phyloP scores from a whole-genome alignment of 345 rosid species.

The Lepidium sativum region DNA sequence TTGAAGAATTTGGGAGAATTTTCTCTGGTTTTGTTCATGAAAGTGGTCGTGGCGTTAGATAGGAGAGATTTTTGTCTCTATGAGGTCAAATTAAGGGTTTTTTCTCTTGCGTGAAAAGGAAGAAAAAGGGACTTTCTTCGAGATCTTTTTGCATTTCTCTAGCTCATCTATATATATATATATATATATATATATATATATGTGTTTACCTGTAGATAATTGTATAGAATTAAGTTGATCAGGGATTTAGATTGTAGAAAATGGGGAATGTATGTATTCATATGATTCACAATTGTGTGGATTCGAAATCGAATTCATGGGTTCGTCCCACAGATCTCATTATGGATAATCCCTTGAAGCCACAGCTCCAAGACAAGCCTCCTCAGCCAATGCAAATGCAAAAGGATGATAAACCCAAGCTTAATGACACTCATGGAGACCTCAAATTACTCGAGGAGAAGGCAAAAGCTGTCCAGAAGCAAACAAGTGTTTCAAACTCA shows the following conservation, averaged over 20 bases:
- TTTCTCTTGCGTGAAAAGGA: constrained; percentile 25
- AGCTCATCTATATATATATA: too few relatives aligned
- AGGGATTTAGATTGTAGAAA: not conserved
- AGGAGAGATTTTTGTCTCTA: constrained; percentile 13
- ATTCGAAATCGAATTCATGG: constrained; percentile 28
- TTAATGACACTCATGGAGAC: constrained; percentile 12
- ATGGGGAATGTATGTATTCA: constrained; percentile 66
- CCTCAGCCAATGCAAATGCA: constrained; percentile 32
- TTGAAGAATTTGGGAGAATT: constrained; percentile 1
- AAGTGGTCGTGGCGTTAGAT: constrained; percentile 15
- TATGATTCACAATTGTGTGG: constrained; percentile 39
- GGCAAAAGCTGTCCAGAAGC: not conserved
- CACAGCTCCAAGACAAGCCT: constrained; percentile 24
- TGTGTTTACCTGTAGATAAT: not conserved
- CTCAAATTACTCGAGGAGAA: constrained; percentile 10
- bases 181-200: too few relatives aligned
- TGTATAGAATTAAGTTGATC: not conserved
- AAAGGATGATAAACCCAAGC: constrained; percentile 26
- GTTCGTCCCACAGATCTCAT: constrained; percentile 33
- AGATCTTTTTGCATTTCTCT: not conserved
- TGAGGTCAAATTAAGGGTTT: constrained; percentile 4
- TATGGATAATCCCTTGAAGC: constrained; percentile 24
- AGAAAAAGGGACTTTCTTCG: not conserved
- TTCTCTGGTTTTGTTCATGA: constrained; percentile 12
- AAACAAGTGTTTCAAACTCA: constrained; percentile 7